Base-by-base conservation (phyloP, 31 red algal genomes). In the Asparagopsis taxiformis region DNA sequence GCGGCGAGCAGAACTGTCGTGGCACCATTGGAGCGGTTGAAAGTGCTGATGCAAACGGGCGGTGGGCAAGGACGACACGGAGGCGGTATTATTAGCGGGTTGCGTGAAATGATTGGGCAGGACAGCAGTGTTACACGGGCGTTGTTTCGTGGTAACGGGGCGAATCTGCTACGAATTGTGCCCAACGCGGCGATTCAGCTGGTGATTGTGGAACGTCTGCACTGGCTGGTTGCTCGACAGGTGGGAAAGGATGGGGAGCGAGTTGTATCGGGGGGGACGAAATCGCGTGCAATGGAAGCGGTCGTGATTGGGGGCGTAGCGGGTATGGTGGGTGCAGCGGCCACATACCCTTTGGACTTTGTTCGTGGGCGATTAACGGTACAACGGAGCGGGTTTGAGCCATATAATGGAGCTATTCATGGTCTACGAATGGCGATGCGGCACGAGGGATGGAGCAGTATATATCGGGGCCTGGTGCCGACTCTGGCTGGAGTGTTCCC, bases 161-260 rank as follows among this genome's bases (percentile, higher is more conserved):
- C 90, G 21, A 98, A 98, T 84, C 74, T 93, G 20, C 23, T 93
- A 31, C 83, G 95, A n/a, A 93, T 94, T 54, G 58, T 98, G 11
- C 95, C 95, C 25, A 87, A 70, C 28, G 80, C 95, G 4, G 61
- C 85, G 36, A 91, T 98, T 65, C 95, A 98, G 60, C 56, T 85
- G 24, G 62, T 75, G 39, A 35, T 72, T 16, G 86, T 97, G 11
- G 64, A 77, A 11, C 51, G 62, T 23, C 61, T 91, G 29, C 34
- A 69, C 29, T 56, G 32, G 9, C 48, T 54, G 33, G 21, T 83
- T 31, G 51, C 62, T 33, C 44, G 75, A 25, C 37, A 71, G 51
- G 32, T 84, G 21, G 43, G 46, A 41, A 24, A 24, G n/a, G 68
- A 41, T 11, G 41, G 57, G 31, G 29, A 64, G 17, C 32, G 73